Base-by-base conservation (phyloP, 768 basidiomycete genomes). In the Tulasnella sp. region DNA sequence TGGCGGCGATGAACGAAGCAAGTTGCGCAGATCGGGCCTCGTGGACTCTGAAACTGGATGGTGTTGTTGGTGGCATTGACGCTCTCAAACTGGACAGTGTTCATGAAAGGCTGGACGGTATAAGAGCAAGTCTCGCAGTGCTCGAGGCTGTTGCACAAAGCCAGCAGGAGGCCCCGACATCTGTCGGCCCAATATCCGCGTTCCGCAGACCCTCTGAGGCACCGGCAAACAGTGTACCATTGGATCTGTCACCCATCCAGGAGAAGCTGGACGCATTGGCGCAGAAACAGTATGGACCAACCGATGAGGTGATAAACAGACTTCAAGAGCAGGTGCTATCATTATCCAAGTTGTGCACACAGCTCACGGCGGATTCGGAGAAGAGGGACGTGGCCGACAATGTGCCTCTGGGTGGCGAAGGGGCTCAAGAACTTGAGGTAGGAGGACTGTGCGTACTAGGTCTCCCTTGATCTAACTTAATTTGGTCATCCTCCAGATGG, bases 241-340 rank as follows among this genome's bases (percentile, higher is more conserved):
- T 77, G 26, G 70, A 77, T 26, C 70, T 77, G 69, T 39, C 77
- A n/a, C 37, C 40, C 15, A 2, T 77, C 5, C 77, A 72, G 9
- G 29, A 70, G 44, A 77, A 77, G 35, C 70, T 77, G 35, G 77
- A 77, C 55, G 77, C 77, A 7, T 23, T 77, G n/a, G 44, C 77
- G 16, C 29, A 35, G n/a, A 70, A 67, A 10, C 23, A 37, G 20
- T 48, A 35, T 72, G 55, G 35, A 18, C 61, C 37, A 61, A 37
- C 77, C 16, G 35, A 44, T 18, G 67, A 44, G 37, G 69, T 46
- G 26, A 44, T 77, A 16, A 26, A 40, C 18, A 18, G 11, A 23
- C 40, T 77, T 23, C 71, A n/a, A 32, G 77, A 77, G 3, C 71
- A 77, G 40, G 44, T 77, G 18, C 39, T 72, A 32, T 44, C 77